Evolutionary conservation across 257 asterid species (phyloP), one percentile per base, ranked within the genome.

Genomic region (Plantago elongata): DNA sequence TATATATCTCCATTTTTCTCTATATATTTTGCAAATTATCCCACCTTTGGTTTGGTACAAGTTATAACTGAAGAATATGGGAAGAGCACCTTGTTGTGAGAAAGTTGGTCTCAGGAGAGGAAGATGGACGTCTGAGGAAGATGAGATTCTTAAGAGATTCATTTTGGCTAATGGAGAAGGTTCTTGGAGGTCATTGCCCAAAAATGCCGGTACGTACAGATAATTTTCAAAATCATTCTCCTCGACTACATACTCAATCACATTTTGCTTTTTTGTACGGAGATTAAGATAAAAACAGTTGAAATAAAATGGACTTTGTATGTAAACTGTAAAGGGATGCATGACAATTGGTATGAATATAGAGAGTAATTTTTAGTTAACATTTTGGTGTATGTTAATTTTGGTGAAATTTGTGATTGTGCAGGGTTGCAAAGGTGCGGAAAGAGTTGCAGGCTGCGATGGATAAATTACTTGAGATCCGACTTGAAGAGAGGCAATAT

Each of bases 111-210:
- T 91, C 13, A 88, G 73, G 40, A 79, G 88, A 58, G 98, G 98
- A 46, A 79, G 91, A 72, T 91, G 98, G 96, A 84, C 95, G 6
- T 71, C 79, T 0, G 98, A 91, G 57, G 98, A 91, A 81, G 96
- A 91, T 63, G 80, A 79, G 13, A 67, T 71, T 14, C 85, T 91
- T 30, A 67, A 67, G 49, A 84, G 78, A 6, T 91, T 86, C 65
- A 86, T 91, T 16, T 57, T 68, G 51, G 76, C 76, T 9, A 70
- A 86, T 52, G 98, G 98, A 8, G 95, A 91, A 76, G 98, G 96
- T 45, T 84, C 87, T 1, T 91, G 95, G 96, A 84, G 96, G 73
- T 78, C 95, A 7, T 65, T 91, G 42, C 98, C 98, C 59, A 82
- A 84, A 67, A 85, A 91, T 81, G 98, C 98, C 34, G 98, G 98